A percentile compares a stretch with the other conserved stretches of the same genome.
phyloP scores from a whole-genome alignment of 2,329 filamentous ascomycete genomes.

The Daldinia sp. region DNA sequence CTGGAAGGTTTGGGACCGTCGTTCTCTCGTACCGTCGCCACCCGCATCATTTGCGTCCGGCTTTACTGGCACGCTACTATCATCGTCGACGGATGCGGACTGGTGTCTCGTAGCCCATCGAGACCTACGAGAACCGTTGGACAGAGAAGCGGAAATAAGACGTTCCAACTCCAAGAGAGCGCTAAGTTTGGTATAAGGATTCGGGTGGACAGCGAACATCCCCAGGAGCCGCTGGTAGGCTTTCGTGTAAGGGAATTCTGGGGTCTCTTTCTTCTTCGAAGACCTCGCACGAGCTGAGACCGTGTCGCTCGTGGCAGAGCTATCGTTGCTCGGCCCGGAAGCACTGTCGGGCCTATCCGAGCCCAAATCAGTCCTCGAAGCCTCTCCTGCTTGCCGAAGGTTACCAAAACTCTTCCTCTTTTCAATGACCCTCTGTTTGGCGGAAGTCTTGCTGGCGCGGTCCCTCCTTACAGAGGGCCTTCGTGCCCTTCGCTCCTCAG shows the following conservation, averaged over 20 bases:
- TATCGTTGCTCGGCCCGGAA: conserved; percentile 53
- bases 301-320: conserved; percentile 52
- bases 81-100: conserved; percentile 48
- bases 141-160: conserved; percentile 79
- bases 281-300: conserved; percentile 45
- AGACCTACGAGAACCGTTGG: conserved; percentile 57
- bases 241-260: conserved; percentile 79
- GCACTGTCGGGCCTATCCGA: conserved; percentile 51
- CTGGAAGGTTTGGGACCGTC: conserved; percentile 66
- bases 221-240: conserved; percentile 82
- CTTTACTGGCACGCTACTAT: conserved; percentile 46
- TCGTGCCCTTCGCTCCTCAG: conserved; percentile 58
- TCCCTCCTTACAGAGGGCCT: conserved; percentile 52
- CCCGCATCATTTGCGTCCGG: conserved; percentile 68
- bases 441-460: conserved; percentile 54
- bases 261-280: conserved; percentile 47
- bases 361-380: conserved; percentile 44
- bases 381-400: conserved; percentile 61
- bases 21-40: conserved; percentile 74
- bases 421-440: conserved; percentile 63
- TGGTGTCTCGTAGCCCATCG: conserved; percentile 51
- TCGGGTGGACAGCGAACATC: conserved; percentile 89
- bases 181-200: conserved; percentile 85
- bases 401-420: conserved; percentile 76
- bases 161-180: conserved; percentile 84